A percentile compares a stretch with the other conserved stretches of the same genome.
phyloP scores from a whole-genome alignment of 2,329 filamentous ascomycete species.

The Verticillium dahliae region DNA sequence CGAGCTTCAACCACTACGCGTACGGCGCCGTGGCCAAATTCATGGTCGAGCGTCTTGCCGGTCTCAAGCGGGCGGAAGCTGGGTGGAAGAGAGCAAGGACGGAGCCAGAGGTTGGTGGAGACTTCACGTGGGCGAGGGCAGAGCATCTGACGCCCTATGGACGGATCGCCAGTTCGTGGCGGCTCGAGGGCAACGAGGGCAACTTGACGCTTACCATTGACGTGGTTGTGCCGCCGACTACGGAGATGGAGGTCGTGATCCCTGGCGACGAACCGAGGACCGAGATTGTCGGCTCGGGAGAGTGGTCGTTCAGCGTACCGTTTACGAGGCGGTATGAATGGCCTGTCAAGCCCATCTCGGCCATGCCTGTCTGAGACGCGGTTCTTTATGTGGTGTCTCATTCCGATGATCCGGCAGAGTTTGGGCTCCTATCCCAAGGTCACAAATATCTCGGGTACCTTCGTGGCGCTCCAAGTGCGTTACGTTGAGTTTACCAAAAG shows the following conservation, averaged over 20 bases:
- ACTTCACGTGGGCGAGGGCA: conserved; percentile 3
- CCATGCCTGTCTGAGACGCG: not conserved
- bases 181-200: not conserved
- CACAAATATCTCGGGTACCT: too few relatives aligned
- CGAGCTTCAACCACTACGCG: conserved; percentile 34
- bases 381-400: too few relatives aligned
- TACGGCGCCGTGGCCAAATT: conserved; percentile 31
- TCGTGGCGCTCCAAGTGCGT: too few relatives aligned
- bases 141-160: conserved; percentile 5
- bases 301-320: conserved; percentile 2
- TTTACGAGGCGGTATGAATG: conserved; percentile 2
- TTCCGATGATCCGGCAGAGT: too few relatives aligned
- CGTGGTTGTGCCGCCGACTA: conserved; percentile 5
- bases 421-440: too few relatives aligned
- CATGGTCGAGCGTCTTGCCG: conserved; percentile 22
- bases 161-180: conserved; percentile 2
- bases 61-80: conserved; percentile 12
- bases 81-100: conserved; percentile 15
- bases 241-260: conserved; percentile 8
- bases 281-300: conserved; percentile 1
- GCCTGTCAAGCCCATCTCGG: conserved; percentile 1
- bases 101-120: conserved; percentile 2
- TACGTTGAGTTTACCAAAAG: too few relatives aligned
- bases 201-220: conserved; percentile 2
- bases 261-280: not conserved